A percentile compares a stretch with the other conserved stretches of the same genome.
Conservation (phyloP, 352 stramenopile genomes). For the Pseudoperonospora humuli region DNA sequence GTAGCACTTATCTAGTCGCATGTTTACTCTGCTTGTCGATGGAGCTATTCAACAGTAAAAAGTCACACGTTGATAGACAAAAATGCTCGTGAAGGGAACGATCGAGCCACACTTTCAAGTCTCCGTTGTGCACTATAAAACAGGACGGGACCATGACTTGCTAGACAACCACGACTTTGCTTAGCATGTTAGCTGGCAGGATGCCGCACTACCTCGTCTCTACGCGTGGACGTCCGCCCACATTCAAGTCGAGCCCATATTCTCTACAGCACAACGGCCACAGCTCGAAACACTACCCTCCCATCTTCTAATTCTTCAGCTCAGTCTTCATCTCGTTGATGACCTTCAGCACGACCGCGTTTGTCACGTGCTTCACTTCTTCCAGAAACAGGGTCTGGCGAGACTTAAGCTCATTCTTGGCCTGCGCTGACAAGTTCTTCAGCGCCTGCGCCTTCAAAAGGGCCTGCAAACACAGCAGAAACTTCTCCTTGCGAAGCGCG, state of each 20-base stretch:
- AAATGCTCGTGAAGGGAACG: too few relatives aligned
- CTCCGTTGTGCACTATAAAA: too few relatives aligned
- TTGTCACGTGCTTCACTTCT: constrained; percentile 44
- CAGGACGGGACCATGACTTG: too few relatives aligned
- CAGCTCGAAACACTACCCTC: constrained; percentile 10
- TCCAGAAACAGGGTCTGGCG: constrained; percentile 41
- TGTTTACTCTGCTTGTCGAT: too few relatives aligned
- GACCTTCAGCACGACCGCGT: constrained; percentile 49
- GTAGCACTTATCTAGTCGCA: too few relatives aligned
- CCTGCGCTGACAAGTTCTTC: constrained; percentile 13
- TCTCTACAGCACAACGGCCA: constrained; percentile 8
- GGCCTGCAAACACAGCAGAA: constrained; percentile 68
- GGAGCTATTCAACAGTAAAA: too few relatives aligned
- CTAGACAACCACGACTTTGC: too few relatives aligned
- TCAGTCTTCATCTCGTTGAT: constrained; percentile 56
- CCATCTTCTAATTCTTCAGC: constrained; percentile 38
- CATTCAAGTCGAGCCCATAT: constrained; percentile 1
- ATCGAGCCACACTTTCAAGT: too few relatives aligned
- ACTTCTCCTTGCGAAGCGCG: constrained; percentile 63
- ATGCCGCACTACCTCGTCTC: constrained; percentile 26
- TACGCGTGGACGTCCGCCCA: constrained; percentile 5
- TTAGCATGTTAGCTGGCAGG: too few relatives aligned
- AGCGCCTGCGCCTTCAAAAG: constrained; percentile 52
- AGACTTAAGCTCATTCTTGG: constrained; percentile 29
- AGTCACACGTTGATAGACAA: too few relatives aligned